Evolutionary conservation across 1,284 basidiomycete genomes (phyloP), one percentile per base, ranked within the genome.

Genomic region (Cryptococcus sp.): DNA sequence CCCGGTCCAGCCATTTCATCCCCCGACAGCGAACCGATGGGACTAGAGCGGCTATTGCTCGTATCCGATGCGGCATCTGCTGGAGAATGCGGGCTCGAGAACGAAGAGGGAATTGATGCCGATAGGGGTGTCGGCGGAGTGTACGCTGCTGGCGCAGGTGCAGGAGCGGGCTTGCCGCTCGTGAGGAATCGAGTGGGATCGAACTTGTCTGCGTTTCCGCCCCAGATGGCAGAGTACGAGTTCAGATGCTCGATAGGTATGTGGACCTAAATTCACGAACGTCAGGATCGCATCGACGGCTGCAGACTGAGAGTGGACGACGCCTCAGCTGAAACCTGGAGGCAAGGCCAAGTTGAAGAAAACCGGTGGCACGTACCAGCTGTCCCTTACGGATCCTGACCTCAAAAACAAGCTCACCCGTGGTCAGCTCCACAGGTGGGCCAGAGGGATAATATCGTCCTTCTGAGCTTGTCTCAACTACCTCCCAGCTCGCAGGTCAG

Each of bases 391-490:
- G 57, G 41, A 68, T 66, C 35, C 49, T 53, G 39, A 72, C 38
- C 44, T 61, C 61, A 17, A 40, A 57, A 22, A 67, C 57, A 6
- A 51, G 41, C 27, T 59, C 51, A 15, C 68, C 69, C 31, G 54
- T 50, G 2, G 23, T 54, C 22, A 64, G 51, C 35, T 25, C 58
- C 25, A 71, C 60, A 15, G 67, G 68, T 20, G 53, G 3, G 58
- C 64, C n/a, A 70, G 60, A 17, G 70, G 70, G 20, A 70, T 66
- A n/a, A 69, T 53, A 53, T 67, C 67, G 61, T 69, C 67, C 45
- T 56, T 54, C 22, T 57, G 56, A 10, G 70, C 65, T 53, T 65
- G 58, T 17, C 65, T 62, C 31, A 70, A 57, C 64, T 66, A 42
- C 31, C 23, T 8, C 13, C 11, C 23, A 22, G 11, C 44, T 11